Percentiles rank a stretch among this genome's conserved stretches.
Conservation (phyloP, 495 filamentous ascomycete species). For the Neurospora sp. region DNA sequence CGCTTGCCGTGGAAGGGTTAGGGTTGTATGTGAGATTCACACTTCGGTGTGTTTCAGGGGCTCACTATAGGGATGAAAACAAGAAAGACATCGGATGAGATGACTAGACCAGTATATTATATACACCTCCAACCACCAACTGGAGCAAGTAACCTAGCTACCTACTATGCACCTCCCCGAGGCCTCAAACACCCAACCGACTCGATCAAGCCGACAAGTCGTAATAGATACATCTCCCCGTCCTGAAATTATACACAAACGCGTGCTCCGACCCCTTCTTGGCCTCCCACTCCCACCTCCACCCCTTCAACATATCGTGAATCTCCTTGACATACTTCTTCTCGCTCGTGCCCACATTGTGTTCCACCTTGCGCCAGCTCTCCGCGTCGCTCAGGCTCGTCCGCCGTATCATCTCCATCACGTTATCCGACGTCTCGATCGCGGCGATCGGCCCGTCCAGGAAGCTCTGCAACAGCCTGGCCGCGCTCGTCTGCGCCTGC, state of each 20-base stretch:
- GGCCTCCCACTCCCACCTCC: slow-evolving; percentile 48
- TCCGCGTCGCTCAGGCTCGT: slow-evolving; percentile 74
- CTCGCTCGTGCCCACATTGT: slow-evolving; percentile 66
- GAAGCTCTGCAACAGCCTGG: slow-evolving; percentile 53
- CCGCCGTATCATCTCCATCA: slow-evolving; percentile 68
- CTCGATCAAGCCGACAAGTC: slow-evolving; percentile 45
- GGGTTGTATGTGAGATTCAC: neutral
- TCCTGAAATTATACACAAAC: slow-evolving; percentile 76
- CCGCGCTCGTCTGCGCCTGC: slow-evolving; percentile 56
- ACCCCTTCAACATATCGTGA: slow-evolving; percentile 60
- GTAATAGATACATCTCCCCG: slow-evolving; percentile 65
- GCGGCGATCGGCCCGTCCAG: slow-evolving; percentile 71
- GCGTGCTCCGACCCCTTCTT: slow-evolving; percentile 45
- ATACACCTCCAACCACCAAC: neutral
- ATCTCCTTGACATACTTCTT: slow-evolving; percentile 80
- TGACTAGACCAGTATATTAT: neutral
- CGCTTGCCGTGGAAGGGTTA: neutral
- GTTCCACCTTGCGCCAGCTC: slow-evolving; percentile 74
- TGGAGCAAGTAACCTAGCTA: neutral
- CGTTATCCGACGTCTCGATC: slow-evolving; percentile 76
- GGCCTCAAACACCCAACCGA: neutral
- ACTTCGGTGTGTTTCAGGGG: neutral
- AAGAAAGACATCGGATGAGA: neutral
- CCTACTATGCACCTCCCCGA: neutral
- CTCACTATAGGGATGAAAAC: neutral